Evolutionary conservation across 257 asterid species (phyloP).

Genomic region (Solanum habrochaites): DNA sequence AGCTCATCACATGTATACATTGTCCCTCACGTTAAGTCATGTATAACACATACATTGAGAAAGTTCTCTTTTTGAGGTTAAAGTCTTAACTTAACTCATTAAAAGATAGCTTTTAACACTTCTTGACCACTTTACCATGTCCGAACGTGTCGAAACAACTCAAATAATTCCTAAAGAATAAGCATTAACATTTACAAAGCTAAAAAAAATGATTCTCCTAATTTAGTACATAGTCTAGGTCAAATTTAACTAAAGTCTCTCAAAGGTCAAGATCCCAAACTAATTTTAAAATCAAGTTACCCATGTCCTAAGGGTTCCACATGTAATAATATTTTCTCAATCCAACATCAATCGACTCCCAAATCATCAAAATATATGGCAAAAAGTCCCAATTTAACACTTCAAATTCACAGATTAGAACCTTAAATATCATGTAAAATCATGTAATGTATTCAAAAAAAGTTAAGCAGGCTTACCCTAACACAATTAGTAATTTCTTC

Average conservation of each 20-base stretch:
- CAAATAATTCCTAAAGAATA: not conserved
- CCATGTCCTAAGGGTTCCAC: not conserved
- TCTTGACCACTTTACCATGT: not conserved
- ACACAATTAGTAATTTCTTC: not conserved
- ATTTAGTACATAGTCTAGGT: not conserved
- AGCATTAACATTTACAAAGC: not conserved
- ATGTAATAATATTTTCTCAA: not conserved
- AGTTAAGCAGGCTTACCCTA: not conserved
- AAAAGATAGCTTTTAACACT: not conserved
- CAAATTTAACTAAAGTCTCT: not conserved
- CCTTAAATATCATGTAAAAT: not conserved
- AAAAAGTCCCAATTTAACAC: not conserved
- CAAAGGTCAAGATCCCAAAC: not conserved
- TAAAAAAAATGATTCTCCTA: not conserved
- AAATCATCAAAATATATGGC: not conserved
- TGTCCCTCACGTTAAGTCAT: not conserved
- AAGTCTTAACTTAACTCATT: not conserved
- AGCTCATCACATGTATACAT: not conserved
- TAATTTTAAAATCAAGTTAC: not conserved
- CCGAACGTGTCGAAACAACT: not conserved
- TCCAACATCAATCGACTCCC: not conserved
- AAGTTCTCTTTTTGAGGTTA: not conserved
- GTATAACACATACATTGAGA: not conserved
- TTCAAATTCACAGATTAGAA: not conserved
- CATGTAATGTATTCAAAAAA: not conserved